Evolutionary conservation across 2,329 filamentous ascomycete genomes (phyloP), one percentile per base, ranked within the genome.

Genomic region (Epichloe gansuensis): DNA sequence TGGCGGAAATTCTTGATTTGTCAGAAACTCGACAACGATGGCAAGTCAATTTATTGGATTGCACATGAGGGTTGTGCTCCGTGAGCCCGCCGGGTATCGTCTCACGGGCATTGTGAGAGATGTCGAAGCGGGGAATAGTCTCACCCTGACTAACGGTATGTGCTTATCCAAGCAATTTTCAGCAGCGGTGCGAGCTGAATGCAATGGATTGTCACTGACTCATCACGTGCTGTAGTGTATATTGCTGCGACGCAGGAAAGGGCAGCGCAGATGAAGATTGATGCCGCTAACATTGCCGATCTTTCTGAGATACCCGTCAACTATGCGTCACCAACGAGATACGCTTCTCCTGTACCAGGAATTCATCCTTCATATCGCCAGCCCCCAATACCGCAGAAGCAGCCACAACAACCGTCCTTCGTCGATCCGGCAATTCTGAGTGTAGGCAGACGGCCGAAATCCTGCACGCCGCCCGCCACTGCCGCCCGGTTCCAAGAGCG

Each of bases 371-470:
- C 42, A 25, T 27, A 49, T n/a, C 9, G 12, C 11, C 63, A 23
- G 59, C 63, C 13, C 57, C 65, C 15, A 50, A 57, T 5, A 52
- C 64, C 23, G 53, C 61, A n/a, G 56, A 39, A 61, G 49, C 65
- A 61, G 39, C 58, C 61, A 44, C 54, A 59, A 50, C 65, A 70
- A 56, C 59, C 70, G 34, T 60, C 73, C 0, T 89, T 93, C 61
- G 76, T 84, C n/a, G 88, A 94, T 60, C 88, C 88, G 11, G 88
- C 88, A 3, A 94, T 94, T 51, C 64, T 94, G 45, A 89, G 87
- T 63, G 78, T 87, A 48, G 73, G 73, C 23, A 71, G 71, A 46
- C 69, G 67, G 4, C 69, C 74, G 1, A 63, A 58, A 27, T 60
- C 63, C 0, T 61, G 53, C 13, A 58, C 64, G 11, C 59, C 59